Evolutionary conservation across 225 moss, liverwort and hornwort genomes (phyloP), one percentile per base, ranked within the genome.

Genomic region (Physcomitrellopsis africana): DNA sequence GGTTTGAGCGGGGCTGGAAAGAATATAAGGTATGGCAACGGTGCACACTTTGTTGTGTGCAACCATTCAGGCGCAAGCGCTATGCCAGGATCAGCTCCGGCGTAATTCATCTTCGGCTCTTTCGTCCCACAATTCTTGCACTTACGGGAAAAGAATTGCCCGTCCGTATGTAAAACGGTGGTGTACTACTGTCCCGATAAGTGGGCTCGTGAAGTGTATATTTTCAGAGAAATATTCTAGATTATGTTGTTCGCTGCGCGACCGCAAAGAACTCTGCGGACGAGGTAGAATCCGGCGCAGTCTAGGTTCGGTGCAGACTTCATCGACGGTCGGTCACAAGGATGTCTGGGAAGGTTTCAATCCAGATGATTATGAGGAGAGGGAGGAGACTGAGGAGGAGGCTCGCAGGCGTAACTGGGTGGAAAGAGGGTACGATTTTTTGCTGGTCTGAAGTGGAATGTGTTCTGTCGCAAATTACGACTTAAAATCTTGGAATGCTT

Each of bases 361-460:
- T 55, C 87, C 83, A 43, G 86, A 88, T 1, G 93, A 88, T 74
- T 91, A 90, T 65, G 89, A 86, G 72, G 80, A 88, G 49, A 3
- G 12, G 3, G 87, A 94, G 74, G 92, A 95, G 57, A 82, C 82
- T 20, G 99, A 99, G 80, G 95, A 99, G 32, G 93, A 89, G 76
- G 93, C 99, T 69, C 89, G 99, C 73, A 70, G 24, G 27, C 87
- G 90, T 27, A 93, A 99, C 76, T 99, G 99, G 99, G 85, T 87
- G 72, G 90, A 89, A 68, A 85, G 93, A 69, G 90, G 95, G 89
- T 89, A 79, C 8, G 77, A n/a, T 7, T 13, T 72, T 61, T 49
- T 20, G 17, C 47, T 9, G 29, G 17, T 70, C 53, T 63, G 10
- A 67, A 27, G 49, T 67, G 62, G 29, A 44, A 55, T 18, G 29